Percentiles rank a stretch among this genome's conserved stretches.
Evolutionary conservation across 331 rosid species (phyloP).

Genomic region (Pyracantha coccinea): DNA sequence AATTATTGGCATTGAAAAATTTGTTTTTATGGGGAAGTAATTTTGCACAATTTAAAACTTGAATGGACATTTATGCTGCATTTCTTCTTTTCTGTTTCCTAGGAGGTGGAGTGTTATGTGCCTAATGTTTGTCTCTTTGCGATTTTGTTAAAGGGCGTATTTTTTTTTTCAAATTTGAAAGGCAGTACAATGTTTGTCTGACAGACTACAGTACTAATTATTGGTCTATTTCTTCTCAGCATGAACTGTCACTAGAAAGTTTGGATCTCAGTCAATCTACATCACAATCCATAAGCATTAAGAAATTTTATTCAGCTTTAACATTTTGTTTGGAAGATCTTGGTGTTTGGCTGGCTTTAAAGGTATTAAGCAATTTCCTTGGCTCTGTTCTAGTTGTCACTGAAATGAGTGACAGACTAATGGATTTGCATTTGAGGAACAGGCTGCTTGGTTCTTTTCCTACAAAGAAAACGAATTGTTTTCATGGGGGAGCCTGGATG

Average conservation of each 20-base stretch:
- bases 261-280: slow-evolving; percentile 35
- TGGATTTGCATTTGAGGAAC: slow-evolving; percentile 11
- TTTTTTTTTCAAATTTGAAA: not conserved
- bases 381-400: slow-evolving; percentile 7
- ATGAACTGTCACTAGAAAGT: slow-evolving; percentile 21
- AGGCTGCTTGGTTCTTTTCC: slow-evolving; percentile 66
- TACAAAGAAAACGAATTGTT: slow-evolving; percentile 27
- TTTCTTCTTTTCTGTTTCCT: not conserved
- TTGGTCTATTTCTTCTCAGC: slow-evolving; percentile 37
- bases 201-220: slow-evolving; percentile 11
- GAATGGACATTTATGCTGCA: not conserved
- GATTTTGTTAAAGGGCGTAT: not conserved
- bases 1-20: not conserved
- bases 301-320: slow-evolving; percentile 31
- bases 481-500: slow-evolving; percentile 32
- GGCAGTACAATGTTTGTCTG: slow-evolving; percentile 10
- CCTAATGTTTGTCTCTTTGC: not conserved
- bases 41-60: not conserved
- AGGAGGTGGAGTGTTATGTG: not conserved
- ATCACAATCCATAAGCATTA: slow-evolving; percentile 27
- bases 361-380: slow-evolving; percentile 38
- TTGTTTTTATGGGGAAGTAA: not conserved
- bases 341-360: slow-evolving; percentile 64
- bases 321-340: slow-evolving; percentile 59
- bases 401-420: slow-evolving; percentile 12